Evolutionary conservation across 1,284 basidiomycete genomes (phyloP).

Genomic region (Meira nashicola): DNA sequence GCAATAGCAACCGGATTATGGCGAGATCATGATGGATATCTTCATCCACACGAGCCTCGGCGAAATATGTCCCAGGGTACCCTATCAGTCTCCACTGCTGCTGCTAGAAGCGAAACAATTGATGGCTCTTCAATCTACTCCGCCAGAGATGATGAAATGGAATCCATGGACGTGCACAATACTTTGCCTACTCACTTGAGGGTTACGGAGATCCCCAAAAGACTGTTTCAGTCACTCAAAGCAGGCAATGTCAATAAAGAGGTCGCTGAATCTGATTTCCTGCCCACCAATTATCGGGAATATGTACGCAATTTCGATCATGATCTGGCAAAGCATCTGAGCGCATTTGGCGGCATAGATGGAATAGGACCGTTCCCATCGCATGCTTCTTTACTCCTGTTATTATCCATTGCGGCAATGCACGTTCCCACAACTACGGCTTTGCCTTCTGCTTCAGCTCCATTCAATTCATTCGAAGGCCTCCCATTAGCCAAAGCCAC

Average conservation of each 20-base stretch:
- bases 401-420: background rate
- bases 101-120: no score
- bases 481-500: conserved; percentile 7
- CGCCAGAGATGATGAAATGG: no score
- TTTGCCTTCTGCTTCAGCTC: background rate
- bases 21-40: conserved; percentile 1
- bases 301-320: background rate
- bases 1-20: background rate
- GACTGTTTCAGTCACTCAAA: conserved; percentile 1
- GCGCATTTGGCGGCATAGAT: background rate
- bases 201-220: conserved; percentile 2
- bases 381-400: background rate
- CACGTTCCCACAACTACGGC: background rate
- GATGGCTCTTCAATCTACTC: background rate
- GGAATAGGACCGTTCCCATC: background rate
- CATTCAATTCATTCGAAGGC: conserved; percentile 8
- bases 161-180: no score
- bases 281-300: background rate
- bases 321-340: background rate
- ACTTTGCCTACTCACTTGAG: conserved; percentile 2
- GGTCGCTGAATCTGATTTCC: background rate
- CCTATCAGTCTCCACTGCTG: no score
- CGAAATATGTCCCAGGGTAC: no score
- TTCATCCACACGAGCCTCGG: background rate
- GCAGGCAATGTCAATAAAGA: background rate